Percentiles rank a stretch among this genome's conserved stretches.
phyloP scores from a whole-genome alignment of 441 rosid genomes.

The Pelargonium myrrhifolium region DNA sequence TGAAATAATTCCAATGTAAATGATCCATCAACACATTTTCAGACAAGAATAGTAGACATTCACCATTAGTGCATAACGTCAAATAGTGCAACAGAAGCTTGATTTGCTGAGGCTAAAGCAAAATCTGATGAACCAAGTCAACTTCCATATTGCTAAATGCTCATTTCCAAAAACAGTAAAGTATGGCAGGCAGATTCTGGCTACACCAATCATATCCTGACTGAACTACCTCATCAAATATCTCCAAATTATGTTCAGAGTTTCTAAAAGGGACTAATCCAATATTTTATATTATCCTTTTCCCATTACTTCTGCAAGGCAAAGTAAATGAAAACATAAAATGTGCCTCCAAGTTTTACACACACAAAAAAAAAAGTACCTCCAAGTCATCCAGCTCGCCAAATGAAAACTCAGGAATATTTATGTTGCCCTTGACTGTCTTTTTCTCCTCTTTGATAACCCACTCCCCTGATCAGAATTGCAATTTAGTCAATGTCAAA shows the following conservation, averaged over 20 bases:
- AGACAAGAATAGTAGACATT: no score
- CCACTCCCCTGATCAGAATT: constrained; percentile 65
- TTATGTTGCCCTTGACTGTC: constrained; percentile 52
- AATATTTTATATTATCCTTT: neutral
- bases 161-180: no score
- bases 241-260: no score
- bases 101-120: no score
- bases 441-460: constrained; percentile 48
- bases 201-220: neutral
- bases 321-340: constrained; percentile 7
- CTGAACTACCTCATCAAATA: no score
- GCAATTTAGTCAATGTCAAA: neutral
- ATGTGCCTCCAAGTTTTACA: constrained; percentile 61
- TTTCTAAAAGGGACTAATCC: neutral
- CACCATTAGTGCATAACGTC: no score
- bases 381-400: constrained; percentile 91
- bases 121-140: no score
- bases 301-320: neutral
- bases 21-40: no score
- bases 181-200: no score
- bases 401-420: constrained; percentile 74
- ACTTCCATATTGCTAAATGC: no score
- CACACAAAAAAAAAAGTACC: constrained; percentile 39
- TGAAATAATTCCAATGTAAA: neutral
- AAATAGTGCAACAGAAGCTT: no score